Base-by-base conservation (phyloP, 139 green algal species). In the Haematococcus sp. region DNA sequence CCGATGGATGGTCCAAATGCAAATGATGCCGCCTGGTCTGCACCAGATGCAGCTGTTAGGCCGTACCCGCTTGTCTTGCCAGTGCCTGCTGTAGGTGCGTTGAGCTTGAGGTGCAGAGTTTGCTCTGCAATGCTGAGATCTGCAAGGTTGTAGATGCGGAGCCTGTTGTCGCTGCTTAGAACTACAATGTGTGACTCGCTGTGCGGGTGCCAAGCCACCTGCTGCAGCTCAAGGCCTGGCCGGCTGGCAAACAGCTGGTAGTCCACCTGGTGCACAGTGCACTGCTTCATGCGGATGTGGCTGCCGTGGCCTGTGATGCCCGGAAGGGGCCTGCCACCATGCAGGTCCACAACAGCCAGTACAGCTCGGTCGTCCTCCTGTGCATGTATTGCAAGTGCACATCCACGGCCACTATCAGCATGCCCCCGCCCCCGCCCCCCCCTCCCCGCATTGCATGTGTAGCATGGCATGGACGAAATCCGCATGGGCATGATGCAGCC, bases 161-260 rank as follows among this genome's bases (percentile, higher is more conserved):
- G 55, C 15, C 79, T 51, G 69, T 72, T 81, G 74, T 84, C 79
- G 16, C 68, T 78, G 27, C 69, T 84, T 4, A 83, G 68, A 30
- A 79, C 17, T 56, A 71, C 32, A 61, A 83, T 22, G 40, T 83
- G 78, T 34, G 68, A 46, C 52, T 83, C 78, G 61, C 78, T 83
- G 72, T 84, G 70, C 2, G 79, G 64, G 63, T 84, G 79, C 79
- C 73, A 84, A n/a, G 56, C 46, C 1, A 46, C 64, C 79, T 84
- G 78, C 22, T 34, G 34, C 33, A 70, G 40, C 2, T 9, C 32
- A 30, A 81, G 63, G 19, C 75, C 75, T 4, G 69, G 69, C 34
- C 75, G 15, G 68, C 75, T 76, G 27, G 51, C 34, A 35, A 81
- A 81, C 23, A 81, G 68, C 27, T 63, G 44, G 4, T 72, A 68